Evolutionary conservation across 768 basidiomycete species (phyloP).

Genomic region (Panaeolus cyanescens): DNA sequence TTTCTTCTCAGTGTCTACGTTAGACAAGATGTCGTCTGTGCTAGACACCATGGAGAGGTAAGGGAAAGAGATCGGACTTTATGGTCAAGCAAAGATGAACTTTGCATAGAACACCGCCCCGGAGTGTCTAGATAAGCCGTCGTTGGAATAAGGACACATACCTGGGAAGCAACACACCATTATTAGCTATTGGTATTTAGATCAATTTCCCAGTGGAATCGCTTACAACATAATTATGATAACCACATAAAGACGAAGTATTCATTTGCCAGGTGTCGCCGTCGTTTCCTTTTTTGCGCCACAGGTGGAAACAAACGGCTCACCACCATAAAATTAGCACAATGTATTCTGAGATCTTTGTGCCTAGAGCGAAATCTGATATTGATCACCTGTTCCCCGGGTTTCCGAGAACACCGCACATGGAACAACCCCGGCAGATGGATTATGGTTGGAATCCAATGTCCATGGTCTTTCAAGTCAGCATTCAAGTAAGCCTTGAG

Average conservation of each 20-base stretch:
- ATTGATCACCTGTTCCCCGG: not conserved
- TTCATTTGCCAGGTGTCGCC: slow-evolving; percentile 1
- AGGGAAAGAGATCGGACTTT: not conserved
- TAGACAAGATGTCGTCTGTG: slow-evolving; percentile 26
- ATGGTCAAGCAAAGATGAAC: not conserved
- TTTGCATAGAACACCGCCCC: slow-evolving; percentile 1
- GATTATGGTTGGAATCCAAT: not conserved
- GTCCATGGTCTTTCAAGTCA: not conserved
- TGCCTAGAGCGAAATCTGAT: not conserved
- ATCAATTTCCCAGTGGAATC: slow-evolving; percentile 1
- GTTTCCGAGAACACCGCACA: not conserved
- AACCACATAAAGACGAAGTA: not conserved
- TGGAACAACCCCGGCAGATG: not conserved
- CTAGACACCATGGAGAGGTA: slow-evolving; percentile 8
- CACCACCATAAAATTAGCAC: not conserved
- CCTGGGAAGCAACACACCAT: not conserved
- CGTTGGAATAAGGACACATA: not conserved
- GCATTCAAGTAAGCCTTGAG: too few species aligned
- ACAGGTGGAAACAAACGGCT: not conserved
- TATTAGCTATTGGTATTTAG: not conserved
- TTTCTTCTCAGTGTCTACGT: slow-evolving; percentile 34
- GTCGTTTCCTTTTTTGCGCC: not conserved
- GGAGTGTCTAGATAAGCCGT: not conserved
- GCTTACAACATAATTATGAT: not conserved
- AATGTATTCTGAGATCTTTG: not conserved